A percentile compares a stretch with the other conserved stretches of the same genome.
These are phyloP conservation scores for Scorias spongiosa DNA, from an alignment of 2,329 filamentous ascomycete genomes.

Conservation along the genomic window DNA sequence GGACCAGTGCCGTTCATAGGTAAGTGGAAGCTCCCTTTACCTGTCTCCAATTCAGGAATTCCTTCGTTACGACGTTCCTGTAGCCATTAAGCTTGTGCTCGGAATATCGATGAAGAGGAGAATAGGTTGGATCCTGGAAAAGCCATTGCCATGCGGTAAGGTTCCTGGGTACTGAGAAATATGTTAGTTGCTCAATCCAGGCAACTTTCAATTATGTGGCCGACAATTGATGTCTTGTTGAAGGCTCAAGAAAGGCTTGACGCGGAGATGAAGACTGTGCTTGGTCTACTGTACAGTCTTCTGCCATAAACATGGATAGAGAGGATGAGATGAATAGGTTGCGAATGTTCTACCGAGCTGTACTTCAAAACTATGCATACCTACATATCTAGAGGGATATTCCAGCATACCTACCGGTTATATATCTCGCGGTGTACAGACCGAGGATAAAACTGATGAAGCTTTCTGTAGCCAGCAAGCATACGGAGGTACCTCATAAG, in stretches of 20 bases:
- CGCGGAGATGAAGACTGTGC: neutral
- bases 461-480: too few relatives aligned
- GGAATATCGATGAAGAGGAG: slow-evolving; percentile 28
- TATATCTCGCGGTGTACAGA: too few relatives aligned
- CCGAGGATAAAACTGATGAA: too few relatives aligned
- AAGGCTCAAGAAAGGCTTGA: slow-evolving; percentile 13
- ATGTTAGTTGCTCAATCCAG: slow-evolving; percentile 1
- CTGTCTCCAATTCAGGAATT: slow-evolving; percentile 42
- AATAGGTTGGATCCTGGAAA: slow-evolving; percentile 39
- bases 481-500: too few relatives aligned
- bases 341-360: too few relatives aligned
- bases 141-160: slow-evolving; percentile 47
- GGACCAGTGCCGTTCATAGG: slow-evolving; percentile 45
- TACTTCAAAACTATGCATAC: too few relatives aligned
- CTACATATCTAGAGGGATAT: too few relatives aligned
- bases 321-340: too few relatives aligned
- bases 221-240: slow-evolving; percentile 11
- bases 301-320: too few relatives aligned
- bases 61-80: slow-evolving; percentile 43
- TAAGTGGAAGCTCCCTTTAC: slow-evolving; percentile 42
- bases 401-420: too few relatives aligned
- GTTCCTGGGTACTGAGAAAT: slow-evolving; percentile 34
- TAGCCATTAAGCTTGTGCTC: slow-evolving; percentile 33
- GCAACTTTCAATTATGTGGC: neutral
- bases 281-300: too few relatives aligned